Evolutionary conservation across 2,329 filamentous ascomycete genomes (phyloP), one percentile per base, ranked within the genome.

Genomic region (Parastagonospora avenae): DNA sequence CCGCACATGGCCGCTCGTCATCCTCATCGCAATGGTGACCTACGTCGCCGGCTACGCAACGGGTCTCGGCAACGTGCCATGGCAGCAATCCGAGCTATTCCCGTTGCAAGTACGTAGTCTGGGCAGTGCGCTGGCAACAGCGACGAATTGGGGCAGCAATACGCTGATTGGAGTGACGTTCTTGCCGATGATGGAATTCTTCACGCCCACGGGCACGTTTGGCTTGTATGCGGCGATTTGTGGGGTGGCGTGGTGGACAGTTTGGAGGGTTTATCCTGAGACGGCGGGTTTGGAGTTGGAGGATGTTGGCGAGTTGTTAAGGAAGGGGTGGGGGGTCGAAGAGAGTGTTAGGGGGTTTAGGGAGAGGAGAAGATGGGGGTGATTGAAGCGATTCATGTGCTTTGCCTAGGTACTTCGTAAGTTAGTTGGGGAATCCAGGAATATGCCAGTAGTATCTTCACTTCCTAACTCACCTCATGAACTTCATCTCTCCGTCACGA

Each of bases 41-140:
- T 97, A 95, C 72, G 92, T 96, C 2, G 88, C 90, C 8, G 82
- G 88, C 1, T 97, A 95, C 69, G 93, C 93, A 1, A 79, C 92
- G 1, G 93, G 93, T 2, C 81, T 97, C 2, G 93, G 93, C 8
- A 95, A 92, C 63, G 91, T 97, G 2, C 92, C 93, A 0, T 97
- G 93, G 93, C 93, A 96, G 81, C 92, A 96, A 76, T 91, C 88
- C 62, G 93, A 97, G 76, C 68, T 96, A 29, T 97, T 97, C 68
- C 89, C 92, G 1, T 79, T 92, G 41, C 81, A 82, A 28, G 89
- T 92, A 39, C 85, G 90, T 42, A 86, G 87, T 4, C 74, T 91
- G 1, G 90, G 90, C 27, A 90, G 87, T 50, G 86, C 86, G 0
- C 72, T 91, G 4, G 83, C 88, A 1, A 93, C 92, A 7, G 88